Evolutionary conservation across 768 basidiomycete species (phyloP).

Genomic region (Krasilnikovozyma curviuscula): DNA sequence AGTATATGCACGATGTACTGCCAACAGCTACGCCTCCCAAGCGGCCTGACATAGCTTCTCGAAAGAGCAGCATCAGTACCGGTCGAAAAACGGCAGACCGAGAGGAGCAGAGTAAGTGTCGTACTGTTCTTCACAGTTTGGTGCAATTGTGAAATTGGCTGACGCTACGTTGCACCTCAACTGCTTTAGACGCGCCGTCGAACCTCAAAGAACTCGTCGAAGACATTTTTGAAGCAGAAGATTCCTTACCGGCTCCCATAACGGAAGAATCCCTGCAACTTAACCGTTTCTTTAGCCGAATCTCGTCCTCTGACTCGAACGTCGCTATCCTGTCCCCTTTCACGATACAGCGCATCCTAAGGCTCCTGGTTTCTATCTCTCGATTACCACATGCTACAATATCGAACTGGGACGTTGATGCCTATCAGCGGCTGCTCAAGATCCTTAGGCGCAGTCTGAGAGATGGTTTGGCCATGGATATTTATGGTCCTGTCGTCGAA

Average conservation of each 20-base stretch:
- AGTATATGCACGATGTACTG: neutral
- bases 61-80: neutral
- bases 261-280: conserved; percentile 16
- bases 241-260: conserved; percentile 52
- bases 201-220: conserved; percentile 58
- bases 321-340: too few relatives aligned
- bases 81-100: conserved; percentile 40
- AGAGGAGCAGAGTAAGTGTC: conserved; percentile 46
- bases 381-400: neutral
- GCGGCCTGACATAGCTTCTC: neutral
- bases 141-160: conserved; percentile 4
- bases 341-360: neutral
- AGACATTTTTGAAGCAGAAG: conserved; percentile 69
- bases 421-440: conserved; percentile 19
- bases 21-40: neutral
- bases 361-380: neutral
- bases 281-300: conserved; percentile 40
- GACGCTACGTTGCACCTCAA: conserved; percentile 35
- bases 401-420: conserved; percentile 16
- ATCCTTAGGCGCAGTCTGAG: conserved; percentile 12
- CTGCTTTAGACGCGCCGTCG: conserved; percentile 34
- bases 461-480: too few relatives aligned
- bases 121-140: neutral
- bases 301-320: conserved; percentile 39
- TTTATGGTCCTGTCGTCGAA: too few relatives aligned